Evolutionary conservation across 495 filamentous ascomycete genomes (phyloP), one percentile per base, ranked within the genome.

Genomic region (Neurospora intermedia): DNA sequence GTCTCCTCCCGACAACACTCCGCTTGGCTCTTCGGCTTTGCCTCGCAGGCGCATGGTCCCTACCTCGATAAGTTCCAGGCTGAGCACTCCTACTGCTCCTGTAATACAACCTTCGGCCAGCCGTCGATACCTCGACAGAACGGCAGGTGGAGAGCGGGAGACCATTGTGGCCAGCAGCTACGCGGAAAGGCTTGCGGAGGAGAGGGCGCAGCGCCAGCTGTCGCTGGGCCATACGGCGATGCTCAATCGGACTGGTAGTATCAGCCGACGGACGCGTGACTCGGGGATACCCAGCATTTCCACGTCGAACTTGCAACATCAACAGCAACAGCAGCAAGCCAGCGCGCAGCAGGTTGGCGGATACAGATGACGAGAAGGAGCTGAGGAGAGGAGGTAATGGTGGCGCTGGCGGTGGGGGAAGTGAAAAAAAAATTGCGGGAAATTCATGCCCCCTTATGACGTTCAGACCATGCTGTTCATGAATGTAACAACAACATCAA

Each of bases 81-180:
- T 86, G 4, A 75, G 78, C 7, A 70, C 80, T 15, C 79, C 78
- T 8, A 70, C 73, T 6, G 43, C 72, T 10, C 40, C 82, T 0
- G 70, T 76, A 27, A 73, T 80, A 6, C 71, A 79, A 0, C 69
- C 74, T 5, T 78, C 77, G 1, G 77, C 80, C 0, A 77, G 72
- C 27, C 81, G 86, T n/a, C 81, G 82, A 72, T 87, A 84, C 70
- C 79, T 88, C 16, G 87, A 88, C 39, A 80, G 84, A 70, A 73
- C 81, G 15, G 83, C 79, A 11, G 80, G 79, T 23, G 54, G 54
- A 66, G 80, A 84, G 39, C 79, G 83, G 45, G 85, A 84, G 45
- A 70, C 27, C 54, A 8, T 69, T 5, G 42, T 69, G 31, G 75
- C 75, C 42, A 81, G 74, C 59, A 81, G 71, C 72, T 72, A 80